These are phyloP conservation scores for Spinellus fusiger DNA, from an alignment of 192 early-diverging fungal genomes.

Conservation along the genomic window DNA sequence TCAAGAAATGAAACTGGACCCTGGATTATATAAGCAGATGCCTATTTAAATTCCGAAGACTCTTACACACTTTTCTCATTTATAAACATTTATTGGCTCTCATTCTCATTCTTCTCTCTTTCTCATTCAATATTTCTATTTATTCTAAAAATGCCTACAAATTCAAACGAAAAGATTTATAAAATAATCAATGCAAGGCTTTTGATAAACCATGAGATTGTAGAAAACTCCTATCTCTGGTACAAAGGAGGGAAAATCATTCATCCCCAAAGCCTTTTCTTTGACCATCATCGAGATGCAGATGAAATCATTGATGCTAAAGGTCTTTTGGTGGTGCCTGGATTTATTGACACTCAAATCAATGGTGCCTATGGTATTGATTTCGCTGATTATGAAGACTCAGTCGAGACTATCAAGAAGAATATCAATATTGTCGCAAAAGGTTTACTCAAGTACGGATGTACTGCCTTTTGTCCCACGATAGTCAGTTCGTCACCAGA, in stretches of 20 bases:
- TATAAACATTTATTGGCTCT: too few relatives aligned
- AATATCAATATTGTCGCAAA: constrained; percentile 64
- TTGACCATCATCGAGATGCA: constrained; percentile 54
- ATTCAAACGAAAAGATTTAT: constrained; percentile 34
- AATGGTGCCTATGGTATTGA: constrained; percentile 82
- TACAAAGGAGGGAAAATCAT: constrained; percentile 75
- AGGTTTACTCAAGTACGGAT: constrained; percentile 70
- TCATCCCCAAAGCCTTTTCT: constrained; percentile 67
- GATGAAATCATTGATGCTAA: constrained; percentile 67
- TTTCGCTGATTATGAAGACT: constrained; percentile 54
- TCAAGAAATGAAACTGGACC: too few relatives aligned
- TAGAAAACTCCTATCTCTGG: constrained; percentile 68
- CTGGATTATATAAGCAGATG: too few relatives aligned
- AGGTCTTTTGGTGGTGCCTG: constrained; percentile 68
- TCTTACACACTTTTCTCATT: too few relatives aligned
- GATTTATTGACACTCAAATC: constrained; percentile 77
- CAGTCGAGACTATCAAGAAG: constrained; percentile 48
- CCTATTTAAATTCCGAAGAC: too few relatives aligned
- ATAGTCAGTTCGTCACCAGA: constrained; percentile 67
- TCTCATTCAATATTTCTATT: background rate
- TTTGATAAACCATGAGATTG: constrained; percentile 67
- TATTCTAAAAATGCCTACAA: background rate
- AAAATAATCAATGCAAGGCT: constrained; percentile 77
- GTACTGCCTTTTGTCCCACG: constrained; percentile 78
- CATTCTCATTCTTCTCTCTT: background rate